Percentiles rank a stretch among this genome's conserved stretches.
Evolutionary conservation across 1,284 basidiomycete genomes (phyloP).

Genomic region (Cryptococcus hybrid): DNA sequence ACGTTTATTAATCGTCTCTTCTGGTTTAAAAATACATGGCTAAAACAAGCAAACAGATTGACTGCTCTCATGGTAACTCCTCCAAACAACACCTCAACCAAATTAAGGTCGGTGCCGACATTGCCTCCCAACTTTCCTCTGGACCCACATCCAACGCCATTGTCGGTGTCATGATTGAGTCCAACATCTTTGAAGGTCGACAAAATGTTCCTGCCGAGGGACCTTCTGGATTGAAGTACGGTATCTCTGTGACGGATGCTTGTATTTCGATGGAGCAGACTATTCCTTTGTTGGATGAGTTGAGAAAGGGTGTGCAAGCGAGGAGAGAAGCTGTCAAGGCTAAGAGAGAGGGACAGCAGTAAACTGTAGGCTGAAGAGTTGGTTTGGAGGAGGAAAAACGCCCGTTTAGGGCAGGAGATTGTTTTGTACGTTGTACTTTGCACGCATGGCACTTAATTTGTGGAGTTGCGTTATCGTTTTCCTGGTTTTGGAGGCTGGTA

Average conservation of each 20-base stretch:
- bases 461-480: too few relatives aligned
- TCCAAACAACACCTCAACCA: constrained; percentile 61
- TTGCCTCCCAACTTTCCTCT: constrained; percentile 44
- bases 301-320: constrained; percentile 75
- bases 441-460: too few relatives aligned
- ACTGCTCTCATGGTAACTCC: constrained; percentile 79
- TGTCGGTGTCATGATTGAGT: constrained; percentile 98
- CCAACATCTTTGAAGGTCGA: constrained; percentile 75
- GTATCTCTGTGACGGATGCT: constrained; percentile 61
- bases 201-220: constrained; percentile 82
- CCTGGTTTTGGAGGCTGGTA: too few relatives aligned
- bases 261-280: constrained; percentile 90
- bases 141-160: constrained; percentile 61
- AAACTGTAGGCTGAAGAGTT: not conserved
- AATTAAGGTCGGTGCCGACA: constrained; percentile 55
- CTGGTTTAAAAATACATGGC: not conserved
- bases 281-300: constrained; percentile 70
- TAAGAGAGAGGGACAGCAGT: constrained; percentile 28
- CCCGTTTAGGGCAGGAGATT: not conserved
- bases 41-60: constrained; percentile 59
- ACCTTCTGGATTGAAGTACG: constrained; percentile 74
- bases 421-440: too few relatives aligned
- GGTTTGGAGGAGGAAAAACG: not conserved
- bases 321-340: constrained; percentile 56
- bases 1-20: constrained; percentile 45